Percentiles rank a stretch among this genome's conserved stretches.
phyloP scores from a whole-genome alignment of 306 rosid species.

The Quercus variabilis region DNA sequence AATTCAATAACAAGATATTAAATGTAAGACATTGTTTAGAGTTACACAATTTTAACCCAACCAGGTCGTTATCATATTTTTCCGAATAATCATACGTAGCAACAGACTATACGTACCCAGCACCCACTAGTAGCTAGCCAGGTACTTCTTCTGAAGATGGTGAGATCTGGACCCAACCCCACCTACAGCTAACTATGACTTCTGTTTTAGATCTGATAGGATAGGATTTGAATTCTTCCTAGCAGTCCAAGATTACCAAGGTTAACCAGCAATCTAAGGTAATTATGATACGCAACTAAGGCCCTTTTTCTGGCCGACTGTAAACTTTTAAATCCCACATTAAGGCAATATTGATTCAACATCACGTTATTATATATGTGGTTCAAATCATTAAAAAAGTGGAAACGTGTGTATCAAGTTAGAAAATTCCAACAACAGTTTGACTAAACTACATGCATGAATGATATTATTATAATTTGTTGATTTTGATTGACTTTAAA shows the following conservation, averaged over 20 bases:
- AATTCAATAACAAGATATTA: too few relatives aligned
- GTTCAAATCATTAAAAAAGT: not conserved
- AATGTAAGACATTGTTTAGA: too few relatives aligned
- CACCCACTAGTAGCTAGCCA: too few relatives aligned
- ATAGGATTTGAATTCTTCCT: not conserved
- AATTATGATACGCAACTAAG: not conserved
- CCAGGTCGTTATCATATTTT: too few relatives aligned
- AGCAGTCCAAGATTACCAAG: not conserved
- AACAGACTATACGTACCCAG: too few relatives aligned
- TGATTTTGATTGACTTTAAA: too few relatives aligned
- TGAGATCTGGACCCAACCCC: too few relatives aligned
- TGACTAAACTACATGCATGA: not conserved
- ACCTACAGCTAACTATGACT: too few relatives aligned
- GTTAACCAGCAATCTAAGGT: not conserved
- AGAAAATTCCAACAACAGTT: not conserved
- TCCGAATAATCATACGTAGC: too few relatives aligned
- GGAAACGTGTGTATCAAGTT: not conserved
- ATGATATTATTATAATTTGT: too few relatives aligned
- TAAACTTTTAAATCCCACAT: not conserved
- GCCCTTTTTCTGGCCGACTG: not conserved
- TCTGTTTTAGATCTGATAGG: not conserved
- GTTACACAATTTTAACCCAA: too few relatives aligned
- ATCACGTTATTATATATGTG: not conserved
- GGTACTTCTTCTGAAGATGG: too few relatives aligned
- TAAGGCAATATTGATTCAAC: not conserved